These are phyloP conservation scores for Colletotrichum filicis DNA, from an alignment of 2,329 filamentous ascomycete species.

Conservation along the genomic window DNA sequence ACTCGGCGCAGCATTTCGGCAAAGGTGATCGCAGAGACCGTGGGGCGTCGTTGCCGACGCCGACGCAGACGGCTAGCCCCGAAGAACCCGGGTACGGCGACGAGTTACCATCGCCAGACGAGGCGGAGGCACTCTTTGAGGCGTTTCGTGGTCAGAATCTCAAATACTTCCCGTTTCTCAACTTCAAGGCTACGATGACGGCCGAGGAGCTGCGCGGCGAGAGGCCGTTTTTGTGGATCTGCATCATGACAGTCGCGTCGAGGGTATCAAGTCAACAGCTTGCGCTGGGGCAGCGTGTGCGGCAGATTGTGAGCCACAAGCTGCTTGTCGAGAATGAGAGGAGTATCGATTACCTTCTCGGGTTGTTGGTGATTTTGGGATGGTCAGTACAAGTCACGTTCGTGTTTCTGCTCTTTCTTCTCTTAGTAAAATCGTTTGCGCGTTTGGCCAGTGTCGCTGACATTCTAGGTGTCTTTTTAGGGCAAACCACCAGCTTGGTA, in stretches of 20 bases:
- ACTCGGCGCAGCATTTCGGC: not conserved
- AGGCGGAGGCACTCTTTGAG: slow-evolving; percentile 32
- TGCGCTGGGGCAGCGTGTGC: slow-evolving; percentile 38
- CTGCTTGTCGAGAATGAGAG: slow-evolving; percentile 40
- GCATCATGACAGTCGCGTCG: slow-evolving; percentile 46
- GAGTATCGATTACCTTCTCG: slow-evolving; percentile 43
- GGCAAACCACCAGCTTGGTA: slow-evolving; percentile 38
- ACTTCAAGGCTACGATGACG: slow-evolving; percentile 36
- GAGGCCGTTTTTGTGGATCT: slow-evolving; percentile 51
- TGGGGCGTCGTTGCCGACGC: slow-evolving; percentile 15
- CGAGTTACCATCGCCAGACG: slow-evolving; percentile 20
- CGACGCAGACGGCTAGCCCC: slow-evolving; percentile 23
- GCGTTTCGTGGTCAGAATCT: slow-evolving; percentile 41
- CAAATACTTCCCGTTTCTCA: slow-evolving; percentile 42
- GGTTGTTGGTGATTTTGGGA: slow-evolving; percentile 41
- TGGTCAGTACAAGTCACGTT: slow-evolving; percentile 36
- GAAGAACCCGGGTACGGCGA: slow-evolving; percentile 14
- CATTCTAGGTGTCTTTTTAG: not conserved
- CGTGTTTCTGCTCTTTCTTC: not conserved
- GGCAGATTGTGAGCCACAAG: slow-evolving; percentile 40
- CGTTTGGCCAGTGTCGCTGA: not conserved
- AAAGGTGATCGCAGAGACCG: not conserved
- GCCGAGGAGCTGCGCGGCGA: slow-evolving; percentile 42
- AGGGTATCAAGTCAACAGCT: slow-evolving; percentile 39
- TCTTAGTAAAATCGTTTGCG: too few species aligned